phyloP scores from a whole-genome alignment of 306 rosid species.

The Dryas alaskensis region DNA sequence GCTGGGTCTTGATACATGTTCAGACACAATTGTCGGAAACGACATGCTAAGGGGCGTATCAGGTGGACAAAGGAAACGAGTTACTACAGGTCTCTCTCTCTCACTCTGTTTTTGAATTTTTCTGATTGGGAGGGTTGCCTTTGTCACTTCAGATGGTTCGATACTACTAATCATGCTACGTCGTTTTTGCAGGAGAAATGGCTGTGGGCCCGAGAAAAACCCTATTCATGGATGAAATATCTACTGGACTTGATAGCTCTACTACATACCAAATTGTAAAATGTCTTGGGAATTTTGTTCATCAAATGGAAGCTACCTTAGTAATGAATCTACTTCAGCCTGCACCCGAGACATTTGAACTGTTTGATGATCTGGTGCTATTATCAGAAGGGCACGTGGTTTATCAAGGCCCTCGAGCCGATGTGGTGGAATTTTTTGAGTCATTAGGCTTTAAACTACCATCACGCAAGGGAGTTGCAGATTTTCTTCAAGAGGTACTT shows the following conservation, averaged over 20 bases:
- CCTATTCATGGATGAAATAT: slow-evolving; percentile 86
- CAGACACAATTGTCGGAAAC: slow-evolving; percentile 78
- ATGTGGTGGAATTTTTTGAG: slow-evolving; percentile 69
- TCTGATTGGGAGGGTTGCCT: not conserved
- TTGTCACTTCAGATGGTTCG: not conserved
- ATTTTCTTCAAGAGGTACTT: slow-evolving; percentile 89
- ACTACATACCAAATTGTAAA: slow-evolving; percentile 84
- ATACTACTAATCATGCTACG: not conserved
- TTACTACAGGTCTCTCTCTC: slow-evolving; percentile 70
- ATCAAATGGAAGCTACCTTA: slow-evolving; percentile 78
- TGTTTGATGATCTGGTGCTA: slow-evolving; percentile 78
- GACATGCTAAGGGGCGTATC: slow-evolving; percentile 87
- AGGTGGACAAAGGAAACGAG: slow-evolving; percentile 92
- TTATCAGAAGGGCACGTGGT: slow-evolving; percentile 69
- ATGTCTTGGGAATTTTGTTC: slow-evolving; percentile 74
- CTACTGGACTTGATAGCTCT: slow-evolving; percentile 91
- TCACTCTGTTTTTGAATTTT: not conserved
- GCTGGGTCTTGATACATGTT: slow-evolving; percentile 82
- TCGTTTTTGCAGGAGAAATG: slow-evolving; percentile 66
- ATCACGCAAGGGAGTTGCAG: slow-evolving; percentile 79
- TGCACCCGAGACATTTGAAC: slow-evolving; percentile 86
- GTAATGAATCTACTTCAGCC: slow-evolving; percentile 91
- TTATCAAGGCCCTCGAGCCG: slow-evolving; percentile 76
- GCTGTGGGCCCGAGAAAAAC: slow-evolving; percentile 85
- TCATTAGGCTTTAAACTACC: slow-evolving; percentile 71